These are phyloP conservation scores for Erigeron philadelphicus DNA, from an alignment of 140 eudicot species.

Conservation along the genomic window DNA sequence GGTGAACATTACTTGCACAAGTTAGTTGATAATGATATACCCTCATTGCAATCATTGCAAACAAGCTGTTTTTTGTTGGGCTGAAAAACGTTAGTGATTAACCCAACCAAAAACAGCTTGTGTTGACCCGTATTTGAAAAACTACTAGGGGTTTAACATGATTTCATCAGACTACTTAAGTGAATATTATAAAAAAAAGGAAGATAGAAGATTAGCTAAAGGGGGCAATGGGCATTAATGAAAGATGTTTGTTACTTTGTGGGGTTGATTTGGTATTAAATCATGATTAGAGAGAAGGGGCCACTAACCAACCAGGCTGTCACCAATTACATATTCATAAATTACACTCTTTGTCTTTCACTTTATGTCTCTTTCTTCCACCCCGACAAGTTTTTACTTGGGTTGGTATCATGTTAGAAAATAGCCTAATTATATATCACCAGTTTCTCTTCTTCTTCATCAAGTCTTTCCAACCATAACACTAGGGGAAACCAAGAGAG, in stretches of 20 bases:
- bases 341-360: slow-evolving; percentile 33
- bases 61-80: too few species aligned
- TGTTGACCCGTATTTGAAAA: too few species aligned
- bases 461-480: slow-evolving; percentile 17
- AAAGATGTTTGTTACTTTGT: slow-evolving; percentile 28
- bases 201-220: too few species aligned
- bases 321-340: slow-evolving; percentile 30
- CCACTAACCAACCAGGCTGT: slow-evolving; percentile 51
- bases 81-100: too few species aligned
- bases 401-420: slow-evolving; percentile 29
- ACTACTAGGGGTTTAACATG: too few species aligned
- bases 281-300: slow-evolving; percentile 33
- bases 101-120: too few species aligned
- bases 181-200: too few species aligned
- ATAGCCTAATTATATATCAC: slow-evolving; percentile 22
- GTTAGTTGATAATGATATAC: too few species aligned
- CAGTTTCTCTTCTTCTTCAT: slow-evolving; percentile 12
- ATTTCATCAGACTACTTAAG: too few species aligned
- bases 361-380: slow-evolving; percentile 34
- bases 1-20: too few species aligned
- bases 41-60: too few species aligned
- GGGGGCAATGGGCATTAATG: slow-evolving; percentile 13
- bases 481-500: not conserved
- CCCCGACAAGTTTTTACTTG: slow-evolving; percentile 19
- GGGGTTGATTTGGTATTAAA: slow-evolving; percentile 31